Evolutionary conservation across 2,329 filamentous ascomycete species (phyloP), one percentile per base, ranked within the genome.

Genomic region (Teratosphaeria destructans): DNA sequence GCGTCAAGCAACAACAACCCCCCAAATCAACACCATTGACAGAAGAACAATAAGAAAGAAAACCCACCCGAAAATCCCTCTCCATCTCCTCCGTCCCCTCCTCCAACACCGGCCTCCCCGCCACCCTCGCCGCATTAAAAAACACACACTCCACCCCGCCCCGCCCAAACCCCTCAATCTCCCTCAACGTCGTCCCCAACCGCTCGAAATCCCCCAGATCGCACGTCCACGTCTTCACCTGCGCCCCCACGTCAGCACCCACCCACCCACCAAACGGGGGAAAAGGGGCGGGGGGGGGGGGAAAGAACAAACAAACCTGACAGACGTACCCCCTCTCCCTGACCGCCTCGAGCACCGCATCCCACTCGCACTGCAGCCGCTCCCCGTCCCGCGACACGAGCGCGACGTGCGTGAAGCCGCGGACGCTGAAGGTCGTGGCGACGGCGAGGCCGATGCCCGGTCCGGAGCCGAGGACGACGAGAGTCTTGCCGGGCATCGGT

Each of bases 91-190:
- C 70, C 1, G 78, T 71, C 2, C 64, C 66, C 55, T 76, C 75
- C 37, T 74, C 71, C 6, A 82, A 67, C 0, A 79, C 70, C 3
- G 72, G 68, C 27, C 73, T 75, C 0, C 74, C 72, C 6, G 72
- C 72, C 1, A 82, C 77, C 0, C 77, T 69, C 3, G 80, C 81
- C 0, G 80, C 79, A 63, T 83, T 83, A 72, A 78, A 82, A 52
- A 81, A 75, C 3, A 82, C 71, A 26, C 76, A 77, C 54, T 81
- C 77, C 1, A 81, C 68, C 1, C 66, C 63, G 19, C 76, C 23
- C 23, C 23, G 1, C 23, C 23, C 76, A 54, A 75, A 71, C 1
- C 72, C 70, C n/a, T 77, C 77, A 4, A 79, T 72, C 43, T 78
- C 68, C 6, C 72, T 65, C 4, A 82, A 70, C 0, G 73, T 73